phyloP scores from a whole-genome alignment of 495 filamentous ascomycete species.

The Mytilinidion resinicola region DNA sequence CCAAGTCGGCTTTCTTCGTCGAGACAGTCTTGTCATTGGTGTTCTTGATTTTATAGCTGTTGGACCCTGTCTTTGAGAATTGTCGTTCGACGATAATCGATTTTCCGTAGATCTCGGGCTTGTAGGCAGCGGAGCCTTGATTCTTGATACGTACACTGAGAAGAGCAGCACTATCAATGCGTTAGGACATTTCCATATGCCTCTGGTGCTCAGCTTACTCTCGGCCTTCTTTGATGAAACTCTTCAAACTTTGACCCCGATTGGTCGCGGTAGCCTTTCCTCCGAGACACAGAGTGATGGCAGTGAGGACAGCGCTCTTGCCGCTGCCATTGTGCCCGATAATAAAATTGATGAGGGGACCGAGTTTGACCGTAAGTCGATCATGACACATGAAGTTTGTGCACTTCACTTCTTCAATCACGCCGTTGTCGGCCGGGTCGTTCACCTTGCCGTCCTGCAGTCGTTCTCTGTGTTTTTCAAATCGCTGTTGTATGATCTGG shows the following conservation, averaged over 20 bases:
- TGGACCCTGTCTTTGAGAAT: slow-evolving; percentile 70
- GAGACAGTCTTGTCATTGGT: slow-evolving; percentile 65
- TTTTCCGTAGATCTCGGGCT: slow-evolving; percentile 74
- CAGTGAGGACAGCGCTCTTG: slow-evolving; percentile 97
- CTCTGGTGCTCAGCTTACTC: slow-evolving; percentile 46
- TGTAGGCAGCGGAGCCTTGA: slow-evolving; percentile 72
- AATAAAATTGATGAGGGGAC: slow-evolving; percentile 94
- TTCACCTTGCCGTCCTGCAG: slow-evolving; percentile 51
- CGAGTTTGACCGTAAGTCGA: slow-evolving; percentile 70
- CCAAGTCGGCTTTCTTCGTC: slow-evolving; percentile 78
- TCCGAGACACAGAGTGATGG: slow-evolving; percentile 86
- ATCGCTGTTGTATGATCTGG: slow-evolving; percentile 60
- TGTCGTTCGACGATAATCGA: slow-evolving; percentile 86
- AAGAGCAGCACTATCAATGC: slow-evolving; percentile 37
- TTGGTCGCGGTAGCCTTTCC: slow-evolving; percentile 95
- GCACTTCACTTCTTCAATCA: slow-evolving; percentile 76
- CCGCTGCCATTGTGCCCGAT: slow-evolving; percentile 96
- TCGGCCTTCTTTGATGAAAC: slow-evolving; percentile 83
- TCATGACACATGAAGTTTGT: slow-evolving; percentile 94
- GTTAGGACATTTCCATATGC: slow-evolving; percentile 35
- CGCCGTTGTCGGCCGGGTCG: slow-evolving; percentile 70
- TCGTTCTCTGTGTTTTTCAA: slow-evolving; percentile 13
- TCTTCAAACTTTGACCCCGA: slow-evolving; percentile 83
- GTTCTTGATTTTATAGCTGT: slow-evolving; percentile 82
- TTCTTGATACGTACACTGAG: slow-evolving; percentile 86